These are phyloP conservation scores for Laguncularia racemosa DNA, from an alignment of 345 rosid genomes.

Conservation along the genomic window DNA sequence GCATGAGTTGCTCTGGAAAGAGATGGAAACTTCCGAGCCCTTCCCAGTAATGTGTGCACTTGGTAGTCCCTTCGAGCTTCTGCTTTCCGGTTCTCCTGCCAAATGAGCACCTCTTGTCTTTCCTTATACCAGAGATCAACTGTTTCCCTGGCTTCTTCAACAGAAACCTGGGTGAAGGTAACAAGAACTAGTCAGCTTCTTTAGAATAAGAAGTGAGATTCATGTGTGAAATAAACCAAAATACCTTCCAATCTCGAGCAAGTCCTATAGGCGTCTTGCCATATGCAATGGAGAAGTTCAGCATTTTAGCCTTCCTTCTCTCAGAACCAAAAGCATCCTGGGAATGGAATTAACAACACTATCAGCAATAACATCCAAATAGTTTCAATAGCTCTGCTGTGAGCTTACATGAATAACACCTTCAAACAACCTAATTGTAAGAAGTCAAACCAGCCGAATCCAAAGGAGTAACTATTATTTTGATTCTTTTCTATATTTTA, in stretches of 20 bases:
- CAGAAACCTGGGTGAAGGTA: slow-evolving; percentile 50
- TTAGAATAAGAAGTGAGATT: not conserved
- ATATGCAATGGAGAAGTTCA: slow-evolving; percentile 95
- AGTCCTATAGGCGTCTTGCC: slow-evolving; percentile 90
- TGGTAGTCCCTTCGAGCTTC: slow-evolving; percentile 44
- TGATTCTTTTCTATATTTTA: no score
- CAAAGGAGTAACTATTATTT: no score
- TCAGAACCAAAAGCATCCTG: slow-evolving; percentile 83
- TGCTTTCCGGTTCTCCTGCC: slow-evolving; percentile 72
- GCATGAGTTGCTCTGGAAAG: slow-evolving; percentile 24
- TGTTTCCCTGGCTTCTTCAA: slow-evolving; percentile 70
- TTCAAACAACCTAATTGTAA: no score
- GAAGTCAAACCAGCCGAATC: no score
- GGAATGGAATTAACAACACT: slow-evolving; percentile 4
- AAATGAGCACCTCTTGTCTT: slow-evolving; percentile 71
- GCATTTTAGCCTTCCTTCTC: slow-evolving; percentile 94
- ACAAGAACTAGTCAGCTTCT: not conserved
- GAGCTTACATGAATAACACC: no score
- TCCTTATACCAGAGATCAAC: slow-evolving; percentile 89
- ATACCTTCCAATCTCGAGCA: slow-evolving; percentile 95
- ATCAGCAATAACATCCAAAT: not conserved
- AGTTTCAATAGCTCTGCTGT: not conserved
- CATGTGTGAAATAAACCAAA: not conserved
- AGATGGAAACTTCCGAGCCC: slow-evolving; percentile 65
- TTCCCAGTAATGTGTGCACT: slow-evolving; percentile 73